These are phyloP conservation scores for Sphagnum magellanicum DNA, from an alignment of 228 moss, liverwort and hornwort species.

Conservation along the genomic window DNA sequence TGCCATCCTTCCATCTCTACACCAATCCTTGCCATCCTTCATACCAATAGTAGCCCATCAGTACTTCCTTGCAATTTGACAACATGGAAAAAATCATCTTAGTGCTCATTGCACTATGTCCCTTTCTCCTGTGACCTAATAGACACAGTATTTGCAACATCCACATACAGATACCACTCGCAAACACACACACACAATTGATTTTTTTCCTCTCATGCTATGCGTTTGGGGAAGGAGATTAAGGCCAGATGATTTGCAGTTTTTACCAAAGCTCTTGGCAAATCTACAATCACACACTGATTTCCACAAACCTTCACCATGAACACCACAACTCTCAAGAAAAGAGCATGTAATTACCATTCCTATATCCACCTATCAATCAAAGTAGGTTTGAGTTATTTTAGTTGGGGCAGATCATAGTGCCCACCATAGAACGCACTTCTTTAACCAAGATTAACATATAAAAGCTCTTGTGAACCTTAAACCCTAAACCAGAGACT, in stretches of 20 bases:
- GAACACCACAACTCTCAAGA: conserved; percentile 53
- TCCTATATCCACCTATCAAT: conserved; percentile 39
- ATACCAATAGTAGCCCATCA: no score
- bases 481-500: neutral
- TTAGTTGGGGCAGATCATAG: no score
- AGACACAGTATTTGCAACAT: neutral
- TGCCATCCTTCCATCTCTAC: conserved; percentile 29
- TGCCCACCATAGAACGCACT: no score
- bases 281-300: conserved; percentile 56
- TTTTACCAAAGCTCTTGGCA: conserved; percentile 1
- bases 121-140: neutral
- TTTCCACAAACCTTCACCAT: conserved; percentile 58
- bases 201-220: neutral
- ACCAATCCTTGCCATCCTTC: neutral
- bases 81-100: no score
- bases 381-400: no score
- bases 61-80: no score
- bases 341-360: conserved; percentile 40
- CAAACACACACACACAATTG: no score
- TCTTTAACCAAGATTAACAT: neutral
- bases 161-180: neutral
- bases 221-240: neutral
- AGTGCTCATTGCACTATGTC: no score
- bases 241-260: neutral
- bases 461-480: neutral